A percentile compares a stretch with the other conserved stretches of the same genome.
phyloP scores from a whole-genome alignment of 306 rosid species.

The Glycine latifolia region DNA sequence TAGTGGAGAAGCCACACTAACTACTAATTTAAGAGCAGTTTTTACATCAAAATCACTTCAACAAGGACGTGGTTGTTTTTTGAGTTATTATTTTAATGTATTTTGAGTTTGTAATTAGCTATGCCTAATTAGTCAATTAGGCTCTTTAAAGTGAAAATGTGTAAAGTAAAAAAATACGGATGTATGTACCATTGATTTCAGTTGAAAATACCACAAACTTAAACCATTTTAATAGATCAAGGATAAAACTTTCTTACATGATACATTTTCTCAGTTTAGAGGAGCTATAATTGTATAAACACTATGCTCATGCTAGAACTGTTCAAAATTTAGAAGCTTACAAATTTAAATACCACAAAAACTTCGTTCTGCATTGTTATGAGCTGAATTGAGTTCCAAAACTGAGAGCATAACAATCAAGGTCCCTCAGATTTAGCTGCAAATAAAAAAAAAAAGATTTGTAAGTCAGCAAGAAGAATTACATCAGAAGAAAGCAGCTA shows the following conservation, averaged over 20 bases:
- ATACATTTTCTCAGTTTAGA: not conserved
- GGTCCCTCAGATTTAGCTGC: slow-evolving; percentile 87
- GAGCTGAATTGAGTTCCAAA: slow-evolving; percentile 72
- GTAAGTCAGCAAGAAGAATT: slow-evolving; percentile 9
- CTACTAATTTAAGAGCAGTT: not conserved
- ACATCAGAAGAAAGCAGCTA: slow-evolving; percentile 22
- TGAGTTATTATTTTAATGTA: too few relatives aligned
- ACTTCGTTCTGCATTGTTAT: slow-evolving; percentile 43
- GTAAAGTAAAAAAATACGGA: too few relatives aligned
- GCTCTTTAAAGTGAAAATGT: too few relatives aligned
- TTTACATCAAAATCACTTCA: too few relatives aligned
- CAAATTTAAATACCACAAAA: slow-evolving; percentile 42
- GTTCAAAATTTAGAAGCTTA: slow-evolving; percentile 7
- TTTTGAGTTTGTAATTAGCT: too few relatives aligned
- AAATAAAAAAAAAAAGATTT: slow-evolving; percentile 17
- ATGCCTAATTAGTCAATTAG: too few relatives aligned
- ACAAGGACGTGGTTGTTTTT: too few relatives aligned
- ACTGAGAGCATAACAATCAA: slow-evolving; percentile 83
- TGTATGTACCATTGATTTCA: too few relatives aligned
- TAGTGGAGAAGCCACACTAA: not conserved
- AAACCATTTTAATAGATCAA: too few relatives aligned
- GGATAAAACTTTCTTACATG: too few relatives aligned
- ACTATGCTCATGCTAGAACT: not conserved
- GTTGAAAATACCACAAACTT: too few relatives aligned
- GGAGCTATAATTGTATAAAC: not conserved